Conservation (phyloP, 2,329 filamentous ascomycete species). For the Arthrinium phaeospermum region DNA sequence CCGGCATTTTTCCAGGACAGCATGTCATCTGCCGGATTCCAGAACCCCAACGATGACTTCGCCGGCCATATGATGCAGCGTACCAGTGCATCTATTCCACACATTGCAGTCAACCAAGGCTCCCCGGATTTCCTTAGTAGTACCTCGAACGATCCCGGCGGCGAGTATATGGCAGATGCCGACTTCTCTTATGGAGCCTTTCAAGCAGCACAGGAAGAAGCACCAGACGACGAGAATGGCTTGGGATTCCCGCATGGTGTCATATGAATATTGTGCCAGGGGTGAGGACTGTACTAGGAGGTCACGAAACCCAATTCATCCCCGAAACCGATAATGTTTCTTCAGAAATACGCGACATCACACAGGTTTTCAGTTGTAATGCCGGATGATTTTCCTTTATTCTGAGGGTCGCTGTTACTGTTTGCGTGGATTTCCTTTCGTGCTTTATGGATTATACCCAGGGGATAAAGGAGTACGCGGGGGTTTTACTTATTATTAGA, state of each 20-base stretch:
- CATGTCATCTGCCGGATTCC: constrained; percentile 9
- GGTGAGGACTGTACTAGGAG: neutral
- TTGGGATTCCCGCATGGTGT: neutral
- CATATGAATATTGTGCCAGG: neutral
- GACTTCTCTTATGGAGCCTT: neutral
- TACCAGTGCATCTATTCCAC: neutral
- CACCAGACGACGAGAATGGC: neutral
- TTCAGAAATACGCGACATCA: neutral
- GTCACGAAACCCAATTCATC: too few relatives aligned
- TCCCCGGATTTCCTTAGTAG: neutral
- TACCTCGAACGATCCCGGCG: neutral
- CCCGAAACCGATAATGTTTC: neutral
- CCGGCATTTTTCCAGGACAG: constrained; percentile 28
- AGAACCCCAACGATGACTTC: neutral
- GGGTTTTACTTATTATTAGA: neutral
- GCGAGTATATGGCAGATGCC: neutral
- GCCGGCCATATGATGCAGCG: neutral
- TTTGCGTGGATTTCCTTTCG: neutral
- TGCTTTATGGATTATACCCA: constrained; percentile 7
- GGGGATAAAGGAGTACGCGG: neutral
- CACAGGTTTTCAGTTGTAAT: neutral
- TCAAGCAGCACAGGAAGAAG: neutral
- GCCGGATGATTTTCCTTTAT: neutral
- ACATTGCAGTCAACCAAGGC: neutral
- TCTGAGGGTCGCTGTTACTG: neutral